Conservation (phyloP, 2,329 filamentous ascomycete species). For the Penicillium sp. region DNA sequence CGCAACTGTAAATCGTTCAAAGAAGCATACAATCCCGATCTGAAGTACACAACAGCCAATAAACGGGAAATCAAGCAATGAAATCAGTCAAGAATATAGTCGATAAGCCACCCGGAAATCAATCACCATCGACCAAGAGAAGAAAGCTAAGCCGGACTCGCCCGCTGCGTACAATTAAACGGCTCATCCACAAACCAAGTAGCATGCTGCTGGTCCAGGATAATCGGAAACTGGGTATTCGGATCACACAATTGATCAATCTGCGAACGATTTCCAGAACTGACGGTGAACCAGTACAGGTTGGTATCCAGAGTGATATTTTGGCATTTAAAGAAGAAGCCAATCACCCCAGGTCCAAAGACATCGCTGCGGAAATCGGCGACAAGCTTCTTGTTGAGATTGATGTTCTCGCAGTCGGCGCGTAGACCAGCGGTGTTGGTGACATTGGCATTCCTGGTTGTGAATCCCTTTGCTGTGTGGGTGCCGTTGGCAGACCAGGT, state of each 20-base stretch:
- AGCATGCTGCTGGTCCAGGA: conserved; percentile 17
- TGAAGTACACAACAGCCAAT: not conserved
- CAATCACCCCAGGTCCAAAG: conserved; percentile 12
- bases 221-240: conserved; percentile 15
- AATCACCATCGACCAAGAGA: no score
- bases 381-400: conserved; percentile 20
- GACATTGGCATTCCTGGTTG: conserved; percentile 10
- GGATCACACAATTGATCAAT: conserved; percentile 17
- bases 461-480: conserved; percentile 20
- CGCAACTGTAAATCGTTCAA: no score
- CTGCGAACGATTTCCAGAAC: conserved; percentile 12
- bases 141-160: conserved; percentile 4
- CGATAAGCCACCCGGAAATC: no score
- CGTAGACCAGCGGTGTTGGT: conserved; percentile 12
- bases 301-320: conserved; percentile 19
- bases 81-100: no score
- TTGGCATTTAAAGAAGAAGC: conserved; percentile 23
- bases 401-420: conserved; percentile 22
- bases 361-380: conserved; percentile 22
- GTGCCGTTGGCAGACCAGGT: conserved; percentile 23
- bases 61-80: not conserved
- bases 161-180: conserved; percentile 18
- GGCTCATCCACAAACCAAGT: conserved; percentile 23
- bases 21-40: no score
- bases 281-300: conserved; percentile 22